Conservation (phyloP, 805 yeast genomes). For the Yarrowia deformans region DNA sequence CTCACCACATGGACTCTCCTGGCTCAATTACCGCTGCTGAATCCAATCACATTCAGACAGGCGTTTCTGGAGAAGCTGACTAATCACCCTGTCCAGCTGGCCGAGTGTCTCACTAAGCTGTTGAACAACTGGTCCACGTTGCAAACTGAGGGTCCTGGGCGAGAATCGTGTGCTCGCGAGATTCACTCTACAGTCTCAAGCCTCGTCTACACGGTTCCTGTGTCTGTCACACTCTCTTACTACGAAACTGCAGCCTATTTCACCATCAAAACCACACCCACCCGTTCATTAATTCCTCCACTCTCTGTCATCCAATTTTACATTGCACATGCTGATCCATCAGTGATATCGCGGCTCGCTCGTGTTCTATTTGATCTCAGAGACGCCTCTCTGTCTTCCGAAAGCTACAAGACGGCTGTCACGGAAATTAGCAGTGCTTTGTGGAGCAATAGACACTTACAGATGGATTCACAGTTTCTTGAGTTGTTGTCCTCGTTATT, state of each 20-base stretch:
- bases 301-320: neutral
- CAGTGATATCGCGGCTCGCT: neutral
- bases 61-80: neutral
- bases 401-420: slow-evolving; percentile 9
- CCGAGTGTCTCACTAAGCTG: neutral
- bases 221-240: neutral
- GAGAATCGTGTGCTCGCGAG: slow-evolving; percentile 1
- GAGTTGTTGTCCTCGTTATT: neutral
- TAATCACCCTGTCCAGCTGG: neutral
- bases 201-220: neutral
- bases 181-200: neutral
- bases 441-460: slow-evolving; percentile 14
- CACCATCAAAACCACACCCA: neutral
- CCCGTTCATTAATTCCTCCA: neutral
- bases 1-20: neutral
- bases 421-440: slow-evolving; percentile 5
- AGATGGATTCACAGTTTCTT: neutral
- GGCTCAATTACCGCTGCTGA: neutral
- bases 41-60: neutral
- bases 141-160: neutral
- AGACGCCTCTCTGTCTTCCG: slow-evolving; percentile 6
- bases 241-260: slow-evolving; percentile 8
- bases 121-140: slow-evolving; percentile 5
- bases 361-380: slow-evolving; percentile 1
- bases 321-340: slow-evolving; percentile 17